Base-by-base conservation (phyloP, 371 early-diverging fungal genomes). In the Rhizopus arrhizus region DNA sequence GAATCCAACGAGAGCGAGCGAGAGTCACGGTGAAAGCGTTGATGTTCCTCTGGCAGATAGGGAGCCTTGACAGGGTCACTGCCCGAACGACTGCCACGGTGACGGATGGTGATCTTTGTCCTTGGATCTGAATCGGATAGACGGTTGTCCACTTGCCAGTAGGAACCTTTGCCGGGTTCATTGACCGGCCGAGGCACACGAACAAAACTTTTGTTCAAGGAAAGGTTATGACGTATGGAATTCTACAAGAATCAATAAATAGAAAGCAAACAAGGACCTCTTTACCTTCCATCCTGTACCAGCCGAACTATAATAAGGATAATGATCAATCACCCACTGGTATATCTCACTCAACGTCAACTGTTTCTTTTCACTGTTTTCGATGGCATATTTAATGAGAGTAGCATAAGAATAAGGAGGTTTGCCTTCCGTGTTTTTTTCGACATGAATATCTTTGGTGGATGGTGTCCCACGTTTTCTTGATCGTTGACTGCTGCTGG, bases 101-200 rank as follows among this genome's bases (percentile, higher is more conserved):
- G 56, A 33, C 71, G 67, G 61, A 65, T 48, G 5, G 47, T 49
- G 4, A 61, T 46, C 40, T 61, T 66, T 13, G 67, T 58, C 16
- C 64, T 32, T 36, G 52, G 31, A 43, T 73, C 74, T 52, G 60
- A 59, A 34, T 69, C 64, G 29, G 70, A 16, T 7, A 70, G 68
- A 50, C 61, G 59, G 36, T 67, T 56, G 62, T 92, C 89, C 3
- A 91, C 75, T 6, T 87, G 85, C 99, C 98, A 97, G 69, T 90
- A 96, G n/a, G 93, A 84, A 12, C 98, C 99, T 70, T 99, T 99
- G 29, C 99, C 99, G 6, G 91, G 92, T 68, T 95, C 93, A 64
- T 91, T 86, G 60, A 85, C 77, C 3, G 92, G 89, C 50, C 97
- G 83, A 16, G 97, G 95, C 3, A 94, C 88, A 48, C 93, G 88